Evolutionary conservation across 768 basidiomycete genomes (phyloP).

Genomic region (Royoungia palumana): DNA sequence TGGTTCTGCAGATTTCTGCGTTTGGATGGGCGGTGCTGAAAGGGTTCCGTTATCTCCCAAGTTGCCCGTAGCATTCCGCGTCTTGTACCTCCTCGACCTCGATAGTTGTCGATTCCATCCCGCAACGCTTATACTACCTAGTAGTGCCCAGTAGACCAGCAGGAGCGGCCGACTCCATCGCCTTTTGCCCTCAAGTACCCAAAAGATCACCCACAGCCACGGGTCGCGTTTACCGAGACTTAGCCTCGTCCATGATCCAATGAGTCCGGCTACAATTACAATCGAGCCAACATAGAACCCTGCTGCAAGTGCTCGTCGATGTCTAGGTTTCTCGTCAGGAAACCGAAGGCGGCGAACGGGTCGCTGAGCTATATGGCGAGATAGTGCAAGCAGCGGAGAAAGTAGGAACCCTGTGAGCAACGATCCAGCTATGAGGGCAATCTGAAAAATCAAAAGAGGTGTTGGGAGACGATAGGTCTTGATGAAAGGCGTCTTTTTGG

Average conservation of each 20-base stretch:
- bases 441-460: conserved; percentile 86
- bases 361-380: conserved; percentile 85
- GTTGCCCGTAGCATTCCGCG: conserved; percentile 36
- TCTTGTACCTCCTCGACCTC: conserved; percentile 65
- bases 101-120: conserved; percentile 93
- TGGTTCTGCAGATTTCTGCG: conserved; percentile 19
- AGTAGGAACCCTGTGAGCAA: conserved; percentile 91
- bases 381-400: conserved; percentile 89
- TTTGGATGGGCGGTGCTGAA: conserved; percentile 25
- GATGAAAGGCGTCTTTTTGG: conserved; percentile 74
- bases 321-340: conserved; percentile 78
- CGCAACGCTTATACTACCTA: conserved; percentile 82
- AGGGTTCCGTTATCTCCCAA: conserved; percentile 36
- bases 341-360: conserved; percentile 77
- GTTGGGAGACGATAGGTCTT: conserved; percentile 92
- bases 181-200: conserved; percentile 69
- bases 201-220: conserved; percentile 81
- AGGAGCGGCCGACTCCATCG: conserved; percentile 79
- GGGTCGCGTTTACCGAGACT: conserved; percentile 78
- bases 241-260: conserved; percentile 94
- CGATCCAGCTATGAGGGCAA: conserved; percentile 89
- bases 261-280: conserved; percentile 73
- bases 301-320: conserved; percentile 78
- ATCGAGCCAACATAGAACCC: conserved; percentile 79
- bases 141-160: conserved; percentile 78